A percentile compares a stretch with the other conserved stretches of the same genome.
Conservation (phyloP, 371 early-diverging fungal species). For the Rhizopus delemar region DNA sequence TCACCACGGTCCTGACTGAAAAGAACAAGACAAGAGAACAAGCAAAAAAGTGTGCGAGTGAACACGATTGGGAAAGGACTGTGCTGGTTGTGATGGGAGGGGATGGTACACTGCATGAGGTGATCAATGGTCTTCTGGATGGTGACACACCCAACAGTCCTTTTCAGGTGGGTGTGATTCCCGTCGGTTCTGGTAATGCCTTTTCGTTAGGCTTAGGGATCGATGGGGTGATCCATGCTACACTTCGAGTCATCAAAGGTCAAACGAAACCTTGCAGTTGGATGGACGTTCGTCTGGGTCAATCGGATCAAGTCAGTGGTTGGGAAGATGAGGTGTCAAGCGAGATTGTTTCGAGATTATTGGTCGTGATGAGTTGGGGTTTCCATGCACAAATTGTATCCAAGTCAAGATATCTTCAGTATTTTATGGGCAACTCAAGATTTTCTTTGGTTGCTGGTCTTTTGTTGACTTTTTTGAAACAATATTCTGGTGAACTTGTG, state of each 20-base stretch:
- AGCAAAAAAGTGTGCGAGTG: neutral
- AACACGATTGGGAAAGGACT: neutral
- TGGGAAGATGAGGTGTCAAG: constrained; percentile 21
- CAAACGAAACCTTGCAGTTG: constrained; percentile 31
- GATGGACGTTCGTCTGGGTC: constrained; percentile 36
- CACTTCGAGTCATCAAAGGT: constrained; percentile 36
- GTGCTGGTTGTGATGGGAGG: constrained; percentile 47
- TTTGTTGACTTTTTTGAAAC: constrained; percentile 32
- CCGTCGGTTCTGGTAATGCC: constrained; percentile 51
- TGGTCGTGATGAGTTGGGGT: constrained; percentile 55
- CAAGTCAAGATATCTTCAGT: constrained; percentile 38
- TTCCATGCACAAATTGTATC: constrained; percentile 55
- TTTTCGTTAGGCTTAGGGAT: constrained; percentile 40
- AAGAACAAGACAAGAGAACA: constrained; percentile 15
- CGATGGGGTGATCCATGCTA: constrained; percentile 34
- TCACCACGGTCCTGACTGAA: constrained; percentile 8
- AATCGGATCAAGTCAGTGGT: neutral
- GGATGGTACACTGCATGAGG: constrained; percentile 52
- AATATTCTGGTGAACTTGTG: constrained; percentile 38
- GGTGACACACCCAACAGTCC: neutral
- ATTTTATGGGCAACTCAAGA: constrained; percentile 45
- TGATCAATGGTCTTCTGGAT: constrained; percentile 41
- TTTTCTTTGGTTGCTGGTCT: constrained; percentile 43
- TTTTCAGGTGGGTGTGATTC: constrained; percentile 41
- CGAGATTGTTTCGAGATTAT: constrained; percentile 15